Conservation (phyloP, 768 basidiomycete species). For the Amanita jacksonii region DNA sequence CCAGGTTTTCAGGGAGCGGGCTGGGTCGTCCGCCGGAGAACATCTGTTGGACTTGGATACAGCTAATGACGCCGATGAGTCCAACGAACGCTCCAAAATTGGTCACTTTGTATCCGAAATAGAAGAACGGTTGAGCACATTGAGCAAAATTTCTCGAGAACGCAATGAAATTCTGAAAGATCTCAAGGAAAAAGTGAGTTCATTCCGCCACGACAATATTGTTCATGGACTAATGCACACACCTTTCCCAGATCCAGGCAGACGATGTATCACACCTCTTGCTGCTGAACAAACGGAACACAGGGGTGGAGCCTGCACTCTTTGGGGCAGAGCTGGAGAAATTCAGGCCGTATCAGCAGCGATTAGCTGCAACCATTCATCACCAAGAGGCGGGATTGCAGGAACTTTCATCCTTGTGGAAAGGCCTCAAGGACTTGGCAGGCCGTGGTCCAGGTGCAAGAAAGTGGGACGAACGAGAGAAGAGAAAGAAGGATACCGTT, state of each 20-base stretch:
- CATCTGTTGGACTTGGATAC: constrained; percentile 60
- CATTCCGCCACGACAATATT: neutral
- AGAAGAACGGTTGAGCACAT: constrained; percentile 64
- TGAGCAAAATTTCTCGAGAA: constrained; percentile 81
- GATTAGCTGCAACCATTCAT: constrained; percentile 67
- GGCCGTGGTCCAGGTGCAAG: constrained; percentile 69
- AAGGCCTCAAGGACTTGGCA: constrained; percentile 58
- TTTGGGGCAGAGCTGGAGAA: constrained; percentile 95
- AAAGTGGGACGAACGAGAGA: constrained; percentile 78
- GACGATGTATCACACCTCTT: constrained; percentile 96
- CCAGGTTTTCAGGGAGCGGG: constrained; percentile 48
- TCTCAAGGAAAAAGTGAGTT: constrained; percentile 83
- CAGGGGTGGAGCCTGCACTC: constrained; percentile 73
- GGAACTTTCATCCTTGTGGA: constrained; percentile 70
- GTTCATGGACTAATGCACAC: neutral
- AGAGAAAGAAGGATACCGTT: constrained; percentile 65
- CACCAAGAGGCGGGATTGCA: constrained; percentile 67
- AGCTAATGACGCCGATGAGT: constrained; percentile 50
- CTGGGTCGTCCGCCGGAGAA: constrained; percentile 26
- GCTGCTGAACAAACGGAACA: constrained; percentile 81
- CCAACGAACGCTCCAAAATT: constrained; percentile 61
- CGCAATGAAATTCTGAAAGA: constrained; percentile 84
- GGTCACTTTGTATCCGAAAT: constrained; percentile 59
- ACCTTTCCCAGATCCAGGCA: constrained; percentile 60
- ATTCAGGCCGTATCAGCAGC: constrained; percentile 84